Base-by-base conservation (phyloP, 2,329 filamentous ascomycete species). In the Mollisiaceae sp. region DNA sequence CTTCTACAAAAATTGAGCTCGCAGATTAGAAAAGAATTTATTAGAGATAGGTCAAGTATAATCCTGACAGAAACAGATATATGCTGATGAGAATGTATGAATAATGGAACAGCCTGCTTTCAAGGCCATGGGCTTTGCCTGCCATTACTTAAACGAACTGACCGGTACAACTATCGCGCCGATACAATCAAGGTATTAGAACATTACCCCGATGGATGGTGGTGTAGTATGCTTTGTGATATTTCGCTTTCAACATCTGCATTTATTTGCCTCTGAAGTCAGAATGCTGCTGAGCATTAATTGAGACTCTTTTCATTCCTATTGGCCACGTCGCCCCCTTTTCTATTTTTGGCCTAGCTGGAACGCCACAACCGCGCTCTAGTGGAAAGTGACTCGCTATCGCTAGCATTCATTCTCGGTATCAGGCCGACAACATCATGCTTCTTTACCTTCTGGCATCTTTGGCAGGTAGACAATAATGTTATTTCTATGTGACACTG, bases 301-400 rank as follows among this genome's bases (percentile, higher is more conserved):
- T 52, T 3, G 38, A 4, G 15, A 9, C 2, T 18, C 11, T 15
- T 4, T 22, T 52, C 5, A 52, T 52, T 18, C n/a, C n/a, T 11
- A 52, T 52, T 52, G 47, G 47, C 47, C 11, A 11, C 47, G 24
- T 18, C 47, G 47, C 47, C 47, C 47, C 47, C 47, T 52, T 52
- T 52, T 52, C 47, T 20, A 12, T 27, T 52, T 52, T 52, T 12
- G 47, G 47, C 11, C 24, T 52, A 52, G 47, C 20, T n/a, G 14
- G 47, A 12, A 12, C 47, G n/a, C 47, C 47, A 52, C n/a, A 20
- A 20, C 38, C 38, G 38, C 38, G 12, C 27, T 32, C 27, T 6
- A 32, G 27, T 32, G 6, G 6, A 32, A 32, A 32, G 27, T 32
- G 27, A 32, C 27, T 32, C 27, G 27, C 27, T 32, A 6, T 32